Evolutionary conservation across 1,139 yeast genomes (phyloP).

Genomic region (Blastobotrys capitulatus): DNA sequence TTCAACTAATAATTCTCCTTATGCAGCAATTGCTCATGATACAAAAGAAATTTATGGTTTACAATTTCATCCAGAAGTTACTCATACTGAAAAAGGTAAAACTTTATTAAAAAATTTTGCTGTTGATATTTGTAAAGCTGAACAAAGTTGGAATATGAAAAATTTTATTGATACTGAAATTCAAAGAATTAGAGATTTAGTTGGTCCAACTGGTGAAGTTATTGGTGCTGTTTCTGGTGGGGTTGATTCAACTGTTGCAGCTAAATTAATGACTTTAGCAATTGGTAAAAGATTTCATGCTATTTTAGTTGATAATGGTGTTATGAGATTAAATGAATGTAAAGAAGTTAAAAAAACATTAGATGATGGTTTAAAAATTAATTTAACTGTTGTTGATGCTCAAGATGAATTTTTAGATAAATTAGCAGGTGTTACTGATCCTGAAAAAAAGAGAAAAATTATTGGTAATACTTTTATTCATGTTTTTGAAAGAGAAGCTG

Average conservation of each 20-base stretch:
- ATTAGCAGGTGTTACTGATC: slow-evolving; percentile 93
- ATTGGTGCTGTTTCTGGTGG: slow-evolving; percentile 99
- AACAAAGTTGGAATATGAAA: slow-evolving; percentile 96
- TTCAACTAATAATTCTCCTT: slow-evolving; percentile 90
- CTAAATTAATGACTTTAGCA: slow-evolving; percentile 96
- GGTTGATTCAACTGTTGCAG: slow-evolving; percentile 99
- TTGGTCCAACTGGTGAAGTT: slow-evolving; percentile 97
- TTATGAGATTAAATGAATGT: slow-evolving; percentile 92
- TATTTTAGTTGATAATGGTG: slow-evolving; percentile 95
- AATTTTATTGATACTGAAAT: slow-evolving; percentile 96
- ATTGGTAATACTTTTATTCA: slow-evolving; percentile 97
- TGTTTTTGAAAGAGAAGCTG: slow-evolving; percentile 95
- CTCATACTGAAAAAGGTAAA: slow-evolving; percentile 92
- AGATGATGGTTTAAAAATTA: slow-evolving; percentile 89
- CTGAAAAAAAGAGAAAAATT: slow-evolving; percentile 97
- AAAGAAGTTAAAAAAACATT: slow-evolving; percentile 80
- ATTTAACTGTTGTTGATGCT: slow-evolving; percentile 92
- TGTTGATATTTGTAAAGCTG: slow-evolving; percentile 77
- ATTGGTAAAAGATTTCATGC: slow-evolving; percentile 99
- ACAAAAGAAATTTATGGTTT: slow-evolving; percentile 78
- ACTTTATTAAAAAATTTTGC: slow-evolving; percentile 86
- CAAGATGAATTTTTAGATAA: slow-evolving; percentile 79
- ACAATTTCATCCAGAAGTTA: slow-evolving; percentile 99
- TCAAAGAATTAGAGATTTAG: slow-evolving; percentile 79
- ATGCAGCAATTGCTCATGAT: slow-evolving; percentile 83